Evolutionary conservation across 2,329 filamentous ascomycete genomes (phyloP).

Genomic region (Aspergillus ochraceoroseus): DNA sequence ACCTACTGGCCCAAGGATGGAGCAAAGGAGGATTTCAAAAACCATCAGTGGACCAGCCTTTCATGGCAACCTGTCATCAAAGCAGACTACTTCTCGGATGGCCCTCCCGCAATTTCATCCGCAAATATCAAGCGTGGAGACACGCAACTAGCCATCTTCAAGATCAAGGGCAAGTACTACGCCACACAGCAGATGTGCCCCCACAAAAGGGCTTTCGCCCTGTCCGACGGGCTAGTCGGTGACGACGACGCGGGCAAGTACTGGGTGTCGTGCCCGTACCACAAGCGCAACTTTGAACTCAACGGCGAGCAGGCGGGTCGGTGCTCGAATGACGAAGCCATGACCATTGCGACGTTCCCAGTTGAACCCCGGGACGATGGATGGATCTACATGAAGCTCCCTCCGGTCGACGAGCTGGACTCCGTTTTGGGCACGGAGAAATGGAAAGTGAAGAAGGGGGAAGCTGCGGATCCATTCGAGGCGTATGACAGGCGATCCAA

Average conservation of each 20-base stretch:
- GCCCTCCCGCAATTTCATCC: constrained; percentile 64
- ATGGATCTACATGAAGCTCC: constrained; percentile 73
- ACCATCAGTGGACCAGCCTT: constrained; percentile 59
- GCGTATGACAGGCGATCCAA: constrained; percentile 54
- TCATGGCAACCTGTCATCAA: constrained; percentile 77
- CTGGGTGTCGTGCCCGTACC: constrained; percentile 83
- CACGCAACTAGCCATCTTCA: constrained; percentile 83
- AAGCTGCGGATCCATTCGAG: constrained; percentile 54
- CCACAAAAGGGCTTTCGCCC: constrained; percentile 84
- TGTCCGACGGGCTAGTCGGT: constrained; percentile 78
- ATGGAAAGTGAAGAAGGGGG: constrained; percentile 73
- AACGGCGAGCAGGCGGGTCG: constrained; percentile 59
- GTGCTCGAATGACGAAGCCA: constrained; percentile 67
- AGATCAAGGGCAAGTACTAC: constrained; percentile 73
- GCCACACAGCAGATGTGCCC: constrained; percentile 93
- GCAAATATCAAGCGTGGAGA: constrained; percentile 79
- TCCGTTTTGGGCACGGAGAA: constrained; percentile 68
- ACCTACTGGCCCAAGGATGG: constrained; percentile 70
- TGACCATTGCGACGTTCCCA: constrained; percentile 78
- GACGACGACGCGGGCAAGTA: constrained; percentile 56
- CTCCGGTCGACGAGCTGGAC: constrained; percentile 75
- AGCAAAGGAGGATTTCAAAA: constrained; percentile 66
- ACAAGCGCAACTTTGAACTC: constrained; percentile 85
- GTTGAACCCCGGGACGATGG: constrained; percentile 71
- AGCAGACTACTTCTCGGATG: constrained; percentile 62